These are phyloP conservation scores for Pulchroboletus neoregius DNA, from an alignment of 1,284 basidiomycete genomes.

Conservation along the genomic window DNA sequence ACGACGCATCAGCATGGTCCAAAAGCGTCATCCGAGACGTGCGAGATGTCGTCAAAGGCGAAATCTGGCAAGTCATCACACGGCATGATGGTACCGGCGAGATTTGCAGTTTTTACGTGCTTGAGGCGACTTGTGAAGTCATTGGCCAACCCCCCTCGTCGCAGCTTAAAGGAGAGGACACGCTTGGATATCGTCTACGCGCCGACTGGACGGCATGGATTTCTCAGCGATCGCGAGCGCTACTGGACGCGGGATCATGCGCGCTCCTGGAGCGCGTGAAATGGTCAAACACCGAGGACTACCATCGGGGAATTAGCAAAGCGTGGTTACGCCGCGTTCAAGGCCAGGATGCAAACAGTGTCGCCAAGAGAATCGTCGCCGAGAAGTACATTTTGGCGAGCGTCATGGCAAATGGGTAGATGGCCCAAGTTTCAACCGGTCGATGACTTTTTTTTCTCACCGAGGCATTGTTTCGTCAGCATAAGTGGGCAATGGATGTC, in stretches of 20 bases:
- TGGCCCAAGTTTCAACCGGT: not conserved
- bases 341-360: slow-evolving; percentile 42
- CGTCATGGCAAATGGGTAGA: slow-evolving; percentile 62
- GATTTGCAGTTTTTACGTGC: slow-evolving; percentile 42
- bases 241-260: slow-evolving; percentile 1
- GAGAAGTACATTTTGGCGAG: slow-evolving; percentile 62
- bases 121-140: slow-evolving; percentile 68
- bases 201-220: slow-evolving; percentile 65
- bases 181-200: slow-evolving; percentile 36
- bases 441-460: slow-evolving; percentile 1
- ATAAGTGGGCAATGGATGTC: slow-evolving; percentile 66
- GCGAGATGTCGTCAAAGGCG: slow-evolving; percentile 47
- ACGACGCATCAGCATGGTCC: slow-evolving; percentile 34
- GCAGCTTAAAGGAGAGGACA: not conserved
- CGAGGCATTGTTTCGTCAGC: slow-evolving; percentile 35
- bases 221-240: slow-evolving; percentile 20
- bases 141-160: slow-evolving; percentile 42
- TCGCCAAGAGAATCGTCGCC: slow-evolving; percentile 46
- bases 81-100: slow-evolving; percentile 24
- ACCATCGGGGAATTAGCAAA: slow-evolving; percentile 59
- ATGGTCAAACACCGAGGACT: slow-evolving; percentile 69
- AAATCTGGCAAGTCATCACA: slow-evolving; percentile 56
- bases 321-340: slow-evolving; percentile 51
- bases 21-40: slow-evolving; percentile 40
- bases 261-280: slow-evolving; percentile 39